Evolutionary conservation across 2,329 filamentous ascomycete species (phyloP).

Genomic region (Capronia americana): DNA sequence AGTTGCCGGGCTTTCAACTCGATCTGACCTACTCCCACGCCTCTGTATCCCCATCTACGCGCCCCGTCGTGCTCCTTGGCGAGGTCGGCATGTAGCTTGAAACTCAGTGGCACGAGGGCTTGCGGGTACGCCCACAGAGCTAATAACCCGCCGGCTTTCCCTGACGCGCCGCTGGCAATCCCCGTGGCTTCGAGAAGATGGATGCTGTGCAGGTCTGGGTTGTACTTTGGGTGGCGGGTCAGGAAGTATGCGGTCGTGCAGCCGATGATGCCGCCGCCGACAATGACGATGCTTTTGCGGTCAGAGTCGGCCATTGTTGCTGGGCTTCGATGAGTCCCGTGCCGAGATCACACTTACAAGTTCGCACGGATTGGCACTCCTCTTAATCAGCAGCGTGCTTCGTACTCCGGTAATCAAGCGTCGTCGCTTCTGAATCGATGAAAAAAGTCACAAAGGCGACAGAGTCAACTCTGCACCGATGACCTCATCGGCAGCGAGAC

Average conservation of each 20-base stretch:
- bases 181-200: conserved; percentile 85
- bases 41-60: conserved; percentile 84
- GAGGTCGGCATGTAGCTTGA: conserved; percentile 79
- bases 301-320: conserved; percentile 23
- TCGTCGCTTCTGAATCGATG: not conserved
- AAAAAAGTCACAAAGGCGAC: not conserved
- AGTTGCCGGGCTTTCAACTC: conserved; percentile 56
- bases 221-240: conserved; percentile 81
- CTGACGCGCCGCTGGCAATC: conserved; percentile 89
- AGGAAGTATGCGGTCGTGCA: conserved; percentile 90
- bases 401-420: not conserved
- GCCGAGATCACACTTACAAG: not conserved
- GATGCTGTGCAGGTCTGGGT: conserved; percentile 75
- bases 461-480: not conserved
- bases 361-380: not conserved
- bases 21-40: conserved; percentile 74
- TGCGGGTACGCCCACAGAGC: conserved; percentile 90
- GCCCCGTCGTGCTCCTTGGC: conserved; percentile 82
- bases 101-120: conserved; percentile 84
- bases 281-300: conserved; percentile 42
- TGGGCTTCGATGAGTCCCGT: not conserved
- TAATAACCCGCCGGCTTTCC: conserved; percentile 90
- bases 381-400: not conserved
- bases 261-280: conserved; percentile 89
- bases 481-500: not conserved